Evolutionary conservation across 2,329 filamentous ascomycete genomes (phyloP).

Genomic region (Colletotrichum sp.): DNA sequence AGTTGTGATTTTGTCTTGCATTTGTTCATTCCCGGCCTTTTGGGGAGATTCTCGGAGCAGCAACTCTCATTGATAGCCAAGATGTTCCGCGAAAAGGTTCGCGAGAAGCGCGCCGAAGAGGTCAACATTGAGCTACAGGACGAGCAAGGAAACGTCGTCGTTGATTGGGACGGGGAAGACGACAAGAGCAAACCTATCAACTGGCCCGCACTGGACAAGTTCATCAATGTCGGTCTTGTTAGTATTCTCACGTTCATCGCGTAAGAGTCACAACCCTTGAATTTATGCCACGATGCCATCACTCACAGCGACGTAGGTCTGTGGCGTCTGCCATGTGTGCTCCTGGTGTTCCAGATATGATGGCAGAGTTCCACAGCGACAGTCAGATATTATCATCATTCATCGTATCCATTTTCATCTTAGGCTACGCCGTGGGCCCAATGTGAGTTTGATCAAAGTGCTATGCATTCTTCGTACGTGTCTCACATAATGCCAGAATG

Average conservation of each 20-base stretch:
- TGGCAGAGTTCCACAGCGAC: conserved; percentile 53
- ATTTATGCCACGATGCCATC: background rate
- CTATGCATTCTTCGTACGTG: background rate
- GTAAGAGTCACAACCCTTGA: conserved; percentile 21
- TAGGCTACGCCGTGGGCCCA: conserved; percentile 67
- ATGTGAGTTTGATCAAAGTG: conserved; percentile 26
- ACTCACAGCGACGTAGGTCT: background rate
- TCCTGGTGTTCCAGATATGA: conserved; percentile 56
- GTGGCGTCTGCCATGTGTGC: conserved; percentile 58
- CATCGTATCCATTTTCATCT: conserved; percentile 65
- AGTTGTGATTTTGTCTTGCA: background rate
- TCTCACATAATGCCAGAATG: conserved; percentile 30
- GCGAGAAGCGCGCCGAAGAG: background rate
- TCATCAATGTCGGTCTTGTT: background rate
- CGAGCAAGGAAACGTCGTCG: conserved; percentile 23
- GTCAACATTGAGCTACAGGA: background rate
- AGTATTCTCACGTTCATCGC: conserved; percentile 53
- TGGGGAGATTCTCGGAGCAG: background rate
- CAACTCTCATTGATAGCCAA: background rate
- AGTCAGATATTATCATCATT: conserved; percentile 51
- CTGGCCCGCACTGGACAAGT: background rate
- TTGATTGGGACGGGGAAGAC: conserved; percentile 64
- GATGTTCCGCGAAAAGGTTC: background rate
- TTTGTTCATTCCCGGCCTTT: rapidly evolving
- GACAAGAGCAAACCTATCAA: conserved; percentile 61